Percentiles rank a stretch among this genome's conserved stretches.
Evolutionary conservation across 305 asterid species (phyloP).

Genomic region (Solanum aculeatissimum): DNA sequence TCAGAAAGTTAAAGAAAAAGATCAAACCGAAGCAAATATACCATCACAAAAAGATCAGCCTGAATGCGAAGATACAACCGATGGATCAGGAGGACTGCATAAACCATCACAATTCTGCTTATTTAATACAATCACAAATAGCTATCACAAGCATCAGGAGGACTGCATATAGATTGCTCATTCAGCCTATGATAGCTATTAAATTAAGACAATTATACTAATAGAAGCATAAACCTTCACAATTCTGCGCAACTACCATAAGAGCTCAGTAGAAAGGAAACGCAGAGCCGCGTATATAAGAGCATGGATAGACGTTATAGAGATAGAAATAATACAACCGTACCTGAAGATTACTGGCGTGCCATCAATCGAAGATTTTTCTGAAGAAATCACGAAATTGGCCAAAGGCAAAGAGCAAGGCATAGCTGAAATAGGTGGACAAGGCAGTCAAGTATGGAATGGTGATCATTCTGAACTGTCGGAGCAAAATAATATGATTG

Average conservation of each 20-base stretch:
- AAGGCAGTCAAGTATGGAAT: constrained; percentile 84
- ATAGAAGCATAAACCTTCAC: background rate
- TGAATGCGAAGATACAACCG: too few relatives aligned
- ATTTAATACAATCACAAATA: too few relatives aligned
- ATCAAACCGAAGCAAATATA: too few relatives aligned
- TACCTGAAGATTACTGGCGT: constrained; percentile 66
- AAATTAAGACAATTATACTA: background rate
- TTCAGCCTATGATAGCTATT: background rate
- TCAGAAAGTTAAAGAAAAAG: background rate
- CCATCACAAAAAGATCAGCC: too few relatives aligned
- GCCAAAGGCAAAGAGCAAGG: constrained; percentile 88
- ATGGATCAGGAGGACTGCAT: too few relatives aligned
- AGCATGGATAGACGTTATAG: background rate
- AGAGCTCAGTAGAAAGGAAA: background rate
- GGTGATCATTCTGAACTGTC: constrained; percentile 62
- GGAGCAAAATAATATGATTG: too few relatives aligned
- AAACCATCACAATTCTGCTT: too few relatives aligned
- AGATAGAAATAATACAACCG: background rate
- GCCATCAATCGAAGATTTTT: constrained; percentile 60
- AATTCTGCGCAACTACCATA: background rate
- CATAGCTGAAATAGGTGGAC: constrained; percentile 91
- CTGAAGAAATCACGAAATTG: constrained; percentile 89
- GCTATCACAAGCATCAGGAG: constrained; percentile 99
- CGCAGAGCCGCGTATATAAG: background rate
- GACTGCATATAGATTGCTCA: constrained; percentile 31